Conservation (phyloP, 2,329 filamentous ascomycete genomes). For the Claviceps purpurea region DNA sequence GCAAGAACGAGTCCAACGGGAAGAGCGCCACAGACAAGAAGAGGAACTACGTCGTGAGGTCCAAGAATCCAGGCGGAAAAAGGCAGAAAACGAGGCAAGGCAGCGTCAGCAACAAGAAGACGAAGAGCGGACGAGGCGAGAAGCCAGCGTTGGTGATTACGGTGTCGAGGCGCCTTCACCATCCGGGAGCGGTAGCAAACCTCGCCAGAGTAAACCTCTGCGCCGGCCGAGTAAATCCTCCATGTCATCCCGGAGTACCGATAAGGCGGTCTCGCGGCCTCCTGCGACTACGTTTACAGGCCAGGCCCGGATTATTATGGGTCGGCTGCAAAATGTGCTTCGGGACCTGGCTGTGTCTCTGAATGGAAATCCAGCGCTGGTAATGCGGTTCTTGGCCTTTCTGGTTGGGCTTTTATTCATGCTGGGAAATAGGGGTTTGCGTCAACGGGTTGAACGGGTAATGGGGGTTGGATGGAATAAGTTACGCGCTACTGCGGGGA, state of each 20-base stretch:
- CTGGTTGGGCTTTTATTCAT: slow-evolving; percentile 65
- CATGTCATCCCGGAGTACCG: slow-evolving; percentile 15
- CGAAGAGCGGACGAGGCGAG: slow-evolving; percentile 36
- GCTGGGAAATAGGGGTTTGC: slow-evolving; percentile 59
- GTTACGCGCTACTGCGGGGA: slow-evolving; percentile 71
- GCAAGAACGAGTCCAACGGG: slow-evolving; percentile 51
- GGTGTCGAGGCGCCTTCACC: slow-evolving; percentile 43
- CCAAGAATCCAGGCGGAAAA: slow-evolving; percentile 40
- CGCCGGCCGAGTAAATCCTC: slow-evolving; percentile 13
- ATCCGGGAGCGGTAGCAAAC: slow-evolving; percentile 22
- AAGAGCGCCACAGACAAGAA: slow-evolving; percentile 41
- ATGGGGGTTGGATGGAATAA: slow-evolving; percentile 66
- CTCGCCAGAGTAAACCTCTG: slow-evolving; percentile 16
- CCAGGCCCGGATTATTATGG: slow-evolving; percentile 38
- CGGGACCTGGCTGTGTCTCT: slow-evolving; percentile 37
- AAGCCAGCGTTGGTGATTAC: slow-evolving; percentile 52
- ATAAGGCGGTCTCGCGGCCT: slow-evolving; percentile 15
- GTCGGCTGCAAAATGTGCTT: slow-evolving; percentile 37
- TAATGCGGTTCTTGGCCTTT: slow-evolving; percentile 60
- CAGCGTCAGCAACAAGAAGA: slow-evolving; percentile 40
- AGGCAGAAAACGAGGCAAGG: slow-evolving; percentile 46
- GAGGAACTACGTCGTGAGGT: slow-evolving; percentile 42
- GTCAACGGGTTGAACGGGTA: slow-evolving; percentile 59
- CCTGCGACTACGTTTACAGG: slow-evolving; percentile 29
- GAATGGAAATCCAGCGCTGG: slow-evolving; percentile 40